phyloP scores from a whole-genome alignment of 1,284 basidiomycete genomes.

The Ustilago trichophora region DNA sequence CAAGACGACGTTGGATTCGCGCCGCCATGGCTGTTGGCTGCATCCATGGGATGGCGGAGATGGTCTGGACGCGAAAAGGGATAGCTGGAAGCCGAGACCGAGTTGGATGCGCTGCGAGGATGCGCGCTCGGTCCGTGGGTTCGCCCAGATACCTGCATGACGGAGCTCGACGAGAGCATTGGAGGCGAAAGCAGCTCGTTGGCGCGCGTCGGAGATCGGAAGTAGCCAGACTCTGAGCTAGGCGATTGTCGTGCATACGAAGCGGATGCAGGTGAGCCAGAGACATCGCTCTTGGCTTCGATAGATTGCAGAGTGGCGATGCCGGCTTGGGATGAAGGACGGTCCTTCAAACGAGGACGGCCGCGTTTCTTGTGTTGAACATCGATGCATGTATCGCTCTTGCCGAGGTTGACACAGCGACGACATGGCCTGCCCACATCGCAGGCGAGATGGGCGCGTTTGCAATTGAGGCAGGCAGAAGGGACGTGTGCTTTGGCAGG shows the following conservation, averaged over 20 bases:
- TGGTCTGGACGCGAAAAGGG: constrained; percentile 46
- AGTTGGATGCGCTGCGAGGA: constrained; percentile 39
- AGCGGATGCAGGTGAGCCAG: constrained; percentile 33
- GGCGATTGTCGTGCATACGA: constrained; percentile 34
- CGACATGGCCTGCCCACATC: constrained; percentile 54
- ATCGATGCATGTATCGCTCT: constrained; percentile 58
- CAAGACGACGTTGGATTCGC: constrained; percentile 10
- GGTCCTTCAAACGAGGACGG: constrained; percentile 51
- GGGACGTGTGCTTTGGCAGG: constrained; percentile 52
- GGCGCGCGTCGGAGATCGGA: constrained; percentile 28
- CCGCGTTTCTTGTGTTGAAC: constrained; percentile 61
- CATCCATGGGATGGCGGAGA: constrained; percentile 18
- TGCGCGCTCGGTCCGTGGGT: constrained; percentile 29
- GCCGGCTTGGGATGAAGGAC: constrained; percentile 34
- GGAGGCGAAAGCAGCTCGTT: constrained; percentile 33
- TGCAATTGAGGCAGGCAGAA: constrained; percentile 58
- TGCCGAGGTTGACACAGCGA: constrained; percentile 55
- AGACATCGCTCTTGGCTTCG: constrained; percentile 28
- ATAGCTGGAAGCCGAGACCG: constrained; percentile 48
- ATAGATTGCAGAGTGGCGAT: constrained; percentile 17
- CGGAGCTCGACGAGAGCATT: constrained; percentile 16
- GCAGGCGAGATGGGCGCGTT: constrained; percentile 56
- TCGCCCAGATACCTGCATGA: constrained; percentile 25
- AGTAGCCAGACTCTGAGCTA: constrained; percentile 32
- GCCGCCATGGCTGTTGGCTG: background rate